Base-by-base conservation (phyloP, 1,284 basidiomycete genomes). In the Malassezia restricta region DNA sequence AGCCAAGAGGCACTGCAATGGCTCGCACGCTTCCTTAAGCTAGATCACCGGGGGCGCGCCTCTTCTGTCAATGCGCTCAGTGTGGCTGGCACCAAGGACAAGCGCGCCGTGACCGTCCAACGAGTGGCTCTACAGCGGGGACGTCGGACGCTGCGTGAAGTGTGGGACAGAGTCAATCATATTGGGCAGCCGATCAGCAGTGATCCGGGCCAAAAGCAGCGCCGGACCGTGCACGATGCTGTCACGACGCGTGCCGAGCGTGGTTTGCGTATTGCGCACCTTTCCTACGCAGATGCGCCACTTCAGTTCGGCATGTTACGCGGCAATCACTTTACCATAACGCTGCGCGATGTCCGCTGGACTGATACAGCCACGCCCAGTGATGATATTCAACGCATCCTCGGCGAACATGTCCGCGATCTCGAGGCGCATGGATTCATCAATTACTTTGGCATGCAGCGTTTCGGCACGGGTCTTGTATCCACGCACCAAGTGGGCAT, bases 381-480 rank as follows among this genome's bases (percentile, higher is more conserved):
- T 6, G 12, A 11, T 0, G 60, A 61, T 33, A 77, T 96, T 41
- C 82, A 87, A 60, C 78, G 78, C 51, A 84, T 85, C 0, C 80
- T 98, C 79, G 77, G 79, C n/a, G 24, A 41, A 29, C 47, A 44
- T 5, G 53, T 47, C 5, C 14, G 12, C 8, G 83, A 81, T 3
- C 79, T 98, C 49, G 85, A 88, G 72, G 76, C 79, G 43, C 82
- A 81, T 49, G 94, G 94, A 0, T 96, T 96, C 74, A 86, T 99
- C 74, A 99, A 99, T 74, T 99, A 95, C 71, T 99, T 94, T 71
- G 92, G 90, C 37, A 95, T 98, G 92, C 94, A 99, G 73, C 83
- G 94, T 14, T 99, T 99, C 74, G 94, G 94, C 30, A 98, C 92
- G 1, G 89, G 92, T 6, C 83, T 87, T 9, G 84, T 98, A 28